A percentile compares a stretch with the other conserved stretches of the same genome.
phyloP scores from a whole-genome alignment of 768 basidiomycete species.

The Termitomyces sp. region DNA sequence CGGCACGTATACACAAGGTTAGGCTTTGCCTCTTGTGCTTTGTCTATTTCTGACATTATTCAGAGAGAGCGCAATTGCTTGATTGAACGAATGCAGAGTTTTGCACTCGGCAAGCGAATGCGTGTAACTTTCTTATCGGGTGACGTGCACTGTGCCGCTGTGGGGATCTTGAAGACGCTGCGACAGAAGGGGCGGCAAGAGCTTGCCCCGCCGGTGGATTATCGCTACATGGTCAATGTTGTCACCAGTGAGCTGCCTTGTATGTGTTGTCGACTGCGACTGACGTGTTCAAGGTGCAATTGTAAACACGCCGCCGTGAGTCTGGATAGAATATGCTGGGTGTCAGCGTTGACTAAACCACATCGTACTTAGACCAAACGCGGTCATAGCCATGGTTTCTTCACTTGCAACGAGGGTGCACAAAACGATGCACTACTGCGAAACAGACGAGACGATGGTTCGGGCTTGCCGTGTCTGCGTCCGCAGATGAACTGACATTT shows the following conservation, averaged over 20 bases:
- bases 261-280: neutral
- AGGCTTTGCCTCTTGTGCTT: neutral
- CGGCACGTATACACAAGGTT: slow-evolving; percentile 74
- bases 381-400: slow-evolving; percentile 77
- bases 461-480: neutral
- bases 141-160: slow-evolving; percentile 91
- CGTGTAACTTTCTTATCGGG: slow-evolving; percentile 88
- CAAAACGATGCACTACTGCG: slow-evolving; percentile 72
- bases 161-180: slow-evolving; percentile 71
- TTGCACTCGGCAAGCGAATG: slow-evolving; percentile 55
- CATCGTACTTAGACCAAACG: slow-evolving; percentile 47
- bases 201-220: slow-evolving; percentile 52
- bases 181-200: slow-evolving; percentile 42
- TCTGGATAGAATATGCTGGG: neutral
- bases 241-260: slow-evolving; percentile 55
- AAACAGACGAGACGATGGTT: slow-evolving; percentile 90
- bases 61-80: slow-evolving; percentile 91
- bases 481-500: neutral
- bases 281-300: slow-evolving; percentile 62
- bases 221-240: slow-evolving; percentile 89
- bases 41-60: neutral
- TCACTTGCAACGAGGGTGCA: slow-evolving; percentile 77
- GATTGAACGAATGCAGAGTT: slow-evolving; percentile 69
- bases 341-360: neutral
- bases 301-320: slow-evolving; percentile 88